Conservation (phyloP, 1,284 basidiomycete genomes). For the Inonotus hispidus region DNA sequence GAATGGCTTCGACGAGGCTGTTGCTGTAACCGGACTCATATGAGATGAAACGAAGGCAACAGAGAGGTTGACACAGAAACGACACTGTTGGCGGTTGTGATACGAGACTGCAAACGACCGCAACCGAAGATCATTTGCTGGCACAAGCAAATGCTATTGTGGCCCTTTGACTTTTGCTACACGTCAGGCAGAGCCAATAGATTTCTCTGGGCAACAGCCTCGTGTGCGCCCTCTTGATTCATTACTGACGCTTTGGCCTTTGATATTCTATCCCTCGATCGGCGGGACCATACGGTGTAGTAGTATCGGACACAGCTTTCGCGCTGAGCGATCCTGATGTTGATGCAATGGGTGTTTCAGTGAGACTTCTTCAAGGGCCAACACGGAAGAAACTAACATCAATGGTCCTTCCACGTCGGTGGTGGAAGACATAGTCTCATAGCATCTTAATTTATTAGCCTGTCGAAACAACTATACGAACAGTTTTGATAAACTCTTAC, state of each 20-base stretch:
- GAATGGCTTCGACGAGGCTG: neutral
- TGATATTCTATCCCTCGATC: neutral
- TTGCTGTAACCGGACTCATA: neutral
- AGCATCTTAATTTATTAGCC: neutral
- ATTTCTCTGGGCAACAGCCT: neutral
- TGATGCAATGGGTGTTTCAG: neutral
- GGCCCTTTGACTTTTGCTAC: neutral
- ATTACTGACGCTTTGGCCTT: neutral
- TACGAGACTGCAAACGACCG: constrained; percentile 1
- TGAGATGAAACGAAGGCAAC: constrained; percentile 6
- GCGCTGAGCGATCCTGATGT: neutral
- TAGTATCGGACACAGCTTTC: neutral
- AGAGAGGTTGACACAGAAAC: neutral
- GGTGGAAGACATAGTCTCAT: neutral
- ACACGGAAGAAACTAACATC: neutral
- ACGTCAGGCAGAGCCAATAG: neutral
- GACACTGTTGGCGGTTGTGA: constrained; percentile 6
- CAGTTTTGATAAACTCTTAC: neutral
- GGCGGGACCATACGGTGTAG: neutral
- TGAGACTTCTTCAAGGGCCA: neutral
- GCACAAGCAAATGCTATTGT: neutral
- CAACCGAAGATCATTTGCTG: neutral
- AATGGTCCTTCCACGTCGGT: neutral
- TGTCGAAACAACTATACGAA: neutral
- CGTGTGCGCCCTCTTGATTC: neutral